phyloP scores from a whole-genome alignment of 345 rosid genomes.

The Citrus australasica region DNA sequence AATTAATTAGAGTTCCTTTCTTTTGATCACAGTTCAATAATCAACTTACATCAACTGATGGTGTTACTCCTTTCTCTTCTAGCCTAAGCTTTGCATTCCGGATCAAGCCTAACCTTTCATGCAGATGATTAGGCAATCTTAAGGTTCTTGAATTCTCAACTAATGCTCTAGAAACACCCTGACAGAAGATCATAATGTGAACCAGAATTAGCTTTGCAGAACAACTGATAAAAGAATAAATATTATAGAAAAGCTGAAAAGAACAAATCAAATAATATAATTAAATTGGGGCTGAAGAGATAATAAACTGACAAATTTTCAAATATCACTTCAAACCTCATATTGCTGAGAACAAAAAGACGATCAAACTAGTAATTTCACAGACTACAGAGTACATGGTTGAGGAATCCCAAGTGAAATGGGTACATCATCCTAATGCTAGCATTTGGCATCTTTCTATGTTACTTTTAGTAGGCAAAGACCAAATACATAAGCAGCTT shows the following conservation, averaged over 20 bases:
- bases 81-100: slow-evolving; percentile 85
- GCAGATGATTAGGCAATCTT: slow-evolving; percentile 83
- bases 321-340: neutral
- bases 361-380: neutral
- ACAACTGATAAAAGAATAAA: neutral
- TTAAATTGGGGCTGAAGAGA: neutral
- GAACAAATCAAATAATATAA: neutral
- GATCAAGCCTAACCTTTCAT: slow-evolving; percentile 78
- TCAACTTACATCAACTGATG: slow-evolving; percentile 80
- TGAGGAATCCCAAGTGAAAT: neutral
- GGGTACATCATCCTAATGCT: neutral
- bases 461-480: neutral
- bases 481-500: neutral
- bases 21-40: neutral
- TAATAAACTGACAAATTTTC: neutral
- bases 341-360: neutral
- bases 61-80: slow-evolving; percentile 79
- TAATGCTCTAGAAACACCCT: slow-evolving; percentile 93
- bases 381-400: neutral
- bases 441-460: neutral
- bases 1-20: neutral
- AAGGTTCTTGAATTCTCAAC: slow-evolving; percentile 84
- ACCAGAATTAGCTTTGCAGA: slow-evolving; percentile 10
- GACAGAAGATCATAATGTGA: slow-evolving; percentile 16
- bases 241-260: neutral